These are phyloP conservation scores for Fomitopsis serialis DNA, from an alignment of 768 basidiomycete genomes.

Conservation along the genomic window DNA sequence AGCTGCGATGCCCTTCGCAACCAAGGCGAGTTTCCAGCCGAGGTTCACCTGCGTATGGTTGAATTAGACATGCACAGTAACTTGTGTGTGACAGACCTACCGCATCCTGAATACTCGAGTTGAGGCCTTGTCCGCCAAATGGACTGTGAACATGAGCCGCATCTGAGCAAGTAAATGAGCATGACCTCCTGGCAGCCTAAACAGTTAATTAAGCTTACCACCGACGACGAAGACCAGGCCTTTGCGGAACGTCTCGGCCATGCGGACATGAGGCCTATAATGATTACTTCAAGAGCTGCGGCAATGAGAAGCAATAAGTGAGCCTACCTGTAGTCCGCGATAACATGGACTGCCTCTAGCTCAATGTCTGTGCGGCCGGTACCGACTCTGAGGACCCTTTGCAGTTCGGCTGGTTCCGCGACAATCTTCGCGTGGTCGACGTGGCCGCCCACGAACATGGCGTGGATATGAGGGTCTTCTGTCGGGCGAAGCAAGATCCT, in stretches of 20 bases:
- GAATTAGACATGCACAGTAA: background rate
- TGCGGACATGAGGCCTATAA: constrained; percentile 40
- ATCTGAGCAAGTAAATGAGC: constrained; percentile 25
- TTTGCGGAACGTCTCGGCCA: constrained; percentile 35
- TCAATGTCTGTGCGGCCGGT: constrained; percentile 1
- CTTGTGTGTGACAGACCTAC: constrained; percentile 3
- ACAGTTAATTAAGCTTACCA: constrained; percentile 23
- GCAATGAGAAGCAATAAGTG: background rate
- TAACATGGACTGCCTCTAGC: background rate
- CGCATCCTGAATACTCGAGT: constrained; percentile 24
- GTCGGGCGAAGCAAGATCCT: constrained; percentile 2
- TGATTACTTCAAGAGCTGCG: background rate
- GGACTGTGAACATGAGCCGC: constrained; percentile 43
- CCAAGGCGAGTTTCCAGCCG: constrained; percentile 26
- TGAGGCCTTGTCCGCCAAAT: constrained; percentile 31
- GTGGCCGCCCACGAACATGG: background rate
- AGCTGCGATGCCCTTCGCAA: constrained; percentile 18
- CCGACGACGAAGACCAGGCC: constrained; percentile 41
- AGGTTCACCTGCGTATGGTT: constrained; percentile 19
- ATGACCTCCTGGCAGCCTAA: background rate
- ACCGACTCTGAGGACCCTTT: background rate
- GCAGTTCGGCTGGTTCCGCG: background rate
- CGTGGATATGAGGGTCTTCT: background rate
- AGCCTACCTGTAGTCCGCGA: constrained; percentile 2
- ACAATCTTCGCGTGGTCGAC: constrained; percentile 1